phyloP scores from a whole-genome alignment of 2,329 filamentous ascomycete genomes.

The Phaeosphaeriaceae sp. region DNA sequence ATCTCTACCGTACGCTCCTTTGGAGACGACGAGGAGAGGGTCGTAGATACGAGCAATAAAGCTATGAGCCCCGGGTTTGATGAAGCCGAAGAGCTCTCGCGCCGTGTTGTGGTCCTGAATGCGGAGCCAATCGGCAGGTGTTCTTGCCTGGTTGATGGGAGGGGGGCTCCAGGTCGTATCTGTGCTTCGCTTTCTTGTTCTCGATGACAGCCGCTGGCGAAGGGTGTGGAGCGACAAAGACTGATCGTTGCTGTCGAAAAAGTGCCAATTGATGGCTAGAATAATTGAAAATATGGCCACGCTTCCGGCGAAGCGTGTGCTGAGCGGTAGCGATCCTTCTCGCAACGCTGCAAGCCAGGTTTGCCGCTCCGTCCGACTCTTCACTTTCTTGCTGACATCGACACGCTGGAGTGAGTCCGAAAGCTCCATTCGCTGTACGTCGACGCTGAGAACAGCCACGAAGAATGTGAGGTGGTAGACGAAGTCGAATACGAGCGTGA shows the following conservation, averaged over 20 bases:
- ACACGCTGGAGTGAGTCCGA: slow-evolving; percentile 70
- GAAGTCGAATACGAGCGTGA: slow-evolving; percentile 79
- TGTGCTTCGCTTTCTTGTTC: slow-evolving; percentile 22
- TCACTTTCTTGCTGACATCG: slow-evolving; percentile 45
- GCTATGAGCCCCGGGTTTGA: slow-evolving; percentile 75
- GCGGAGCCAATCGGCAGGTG: slow-evolving; percentile 78
- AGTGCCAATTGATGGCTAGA: slow-evolving; percentile 78
- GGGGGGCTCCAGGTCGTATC: slow-evolving; percentile 51
- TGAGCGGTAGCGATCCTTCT: slow-evolving; percentile 71
- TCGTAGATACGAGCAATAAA: slow-evolving; percentile 79
- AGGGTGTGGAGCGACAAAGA: slow-evolving; percentile 33
- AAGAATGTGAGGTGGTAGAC: slow-evolving; percentile 84
- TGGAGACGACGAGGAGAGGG: slow-evolving; percentile 75
- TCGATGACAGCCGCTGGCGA: slow-evolving; percentile 31
- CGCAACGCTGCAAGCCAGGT: slow-evolving; percentile 70
- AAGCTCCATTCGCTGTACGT: slow-evolving; percentile 78
- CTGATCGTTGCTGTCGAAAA: slow-evolving; percentile 68
- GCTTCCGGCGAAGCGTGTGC: slow-evolving; percentile 77
- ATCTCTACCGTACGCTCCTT: slow-evolving; percentile 71
- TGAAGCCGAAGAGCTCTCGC: slow-evolving; percentile 76
- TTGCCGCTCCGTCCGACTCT: slow-evolving; percentile 57
- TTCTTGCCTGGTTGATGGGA: slow-evolving; percentile 75
- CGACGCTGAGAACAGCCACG: slow-evolving; percentile 78
- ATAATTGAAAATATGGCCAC: slow-evolving; percentile 77
- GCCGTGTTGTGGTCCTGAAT: slow-evolving; percentile 83